A percentile compares a stretch with the other conserved stretches of the same genome.
Evolutionary conservation across 306 rosid genomes (phyloP).

Genomic region (Corylus avellana): DNA sequence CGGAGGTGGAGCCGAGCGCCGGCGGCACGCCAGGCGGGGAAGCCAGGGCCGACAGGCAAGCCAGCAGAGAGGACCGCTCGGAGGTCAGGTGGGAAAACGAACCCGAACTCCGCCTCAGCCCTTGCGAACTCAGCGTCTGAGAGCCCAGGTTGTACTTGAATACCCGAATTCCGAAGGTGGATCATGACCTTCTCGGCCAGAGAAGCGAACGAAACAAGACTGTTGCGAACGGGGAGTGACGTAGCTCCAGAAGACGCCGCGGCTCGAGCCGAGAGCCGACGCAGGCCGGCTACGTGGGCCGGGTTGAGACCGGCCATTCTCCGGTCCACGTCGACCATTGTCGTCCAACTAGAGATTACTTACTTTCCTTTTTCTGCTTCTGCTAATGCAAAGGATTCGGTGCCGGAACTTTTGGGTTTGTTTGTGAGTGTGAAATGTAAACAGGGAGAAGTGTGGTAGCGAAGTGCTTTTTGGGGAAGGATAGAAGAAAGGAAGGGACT

Average conservation of each 20-base stretch:
- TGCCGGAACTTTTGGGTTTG: neutral
- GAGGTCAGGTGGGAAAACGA: constrained; percentile 91
- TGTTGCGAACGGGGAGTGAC: constrained; percentile 57
- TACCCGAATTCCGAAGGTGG: constrained; percentile 71
- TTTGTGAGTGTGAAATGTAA: constrained; percentile 13
- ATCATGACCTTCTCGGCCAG: constrained; percentile 61
- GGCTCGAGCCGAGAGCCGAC: constrained; percentile 95
- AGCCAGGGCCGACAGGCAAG: constrained; percentile 82
- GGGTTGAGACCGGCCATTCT: constrained; percentile 95
- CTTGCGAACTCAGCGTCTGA: constrained; percentile 86
- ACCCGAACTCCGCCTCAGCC: constrained; percentile 90
- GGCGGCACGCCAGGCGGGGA: constrained; percentile 85
- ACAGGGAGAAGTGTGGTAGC: neutral
- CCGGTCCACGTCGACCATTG: constrained; percentile 99
- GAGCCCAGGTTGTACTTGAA: constrained; percentile 68
- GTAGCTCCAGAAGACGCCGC: constrained; percentile 42
- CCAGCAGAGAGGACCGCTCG: constrained; percentile 88
- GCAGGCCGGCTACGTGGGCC: constrained; percentile 88
- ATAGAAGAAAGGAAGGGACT: constrained; percentile 17
- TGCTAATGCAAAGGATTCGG: neutral
- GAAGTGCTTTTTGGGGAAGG: constrained; percentile 20
- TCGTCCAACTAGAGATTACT: neutral
- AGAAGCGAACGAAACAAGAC: constrained; percentile 78
- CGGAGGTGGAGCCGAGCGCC: constrained; percentile 85
- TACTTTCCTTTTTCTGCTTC: too few species aligned